A percentile compares a stretch with the other conserved stretches of the same genome.
phyloP scores from a whole-genome alignment of 2,329 filamentous ascomycete genomes.

The Emergomyces orientalis region DNA sequence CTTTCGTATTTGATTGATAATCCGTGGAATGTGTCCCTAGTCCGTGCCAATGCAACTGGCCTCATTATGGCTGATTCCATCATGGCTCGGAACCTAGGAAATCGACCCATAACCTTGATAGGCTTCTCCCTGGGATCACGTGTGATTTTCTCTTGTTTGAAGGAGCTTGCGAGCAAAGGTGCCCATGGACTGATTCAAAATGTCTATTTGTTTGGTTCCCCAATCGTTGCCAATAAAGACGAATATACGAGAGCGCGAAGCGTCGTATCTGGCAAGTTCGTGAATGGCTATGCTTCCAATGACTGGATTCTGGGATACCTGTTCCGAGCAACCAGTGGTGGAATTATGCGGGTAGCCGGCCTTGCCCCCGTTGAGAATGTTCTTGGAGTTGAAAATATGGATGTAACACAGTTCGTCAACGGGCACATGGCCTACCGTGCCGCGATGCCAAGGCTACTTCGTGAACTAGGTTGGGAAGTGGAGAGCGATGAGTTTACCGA shows the following conservation, averaged over 20 bases:
- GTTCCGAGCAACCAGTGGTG: slow-evolving; percentile 87
- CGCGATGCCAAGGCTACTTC: slow-evolving; percentile 79
- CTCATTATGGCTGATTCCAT: slow-evolving; percentile 90
- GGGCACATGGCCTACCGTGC: slow-evolving; percentile 96
- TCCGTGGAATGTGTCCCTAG: slow-evolving; percentile 93
- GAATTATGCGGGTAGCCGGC: slow-evolving; percentile 80
- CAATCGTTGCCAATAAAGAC: slow-evolving; percentile 81
- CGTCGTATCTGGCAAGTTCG: slow-evolving; percentile 84
- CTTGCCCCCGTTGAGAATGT: slow-evolving; percentile 65
- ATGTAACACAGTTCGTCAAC: slow-evolving; percentile 74
- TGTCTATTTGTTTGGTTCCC: slow-evolving; percentile 88
- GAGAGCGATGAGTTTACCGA: slow-evolving; percentile 91
- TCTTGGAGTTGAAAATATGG: slow-evolving; percentile 78
- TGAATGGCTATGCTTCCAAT: slow-evolving; percentile 88
- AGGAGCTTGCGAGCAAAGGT: slow-evolving; percentile 74
- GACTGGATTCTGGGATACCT: slow-evolving; percentile 97
- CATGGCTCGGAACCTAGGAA: slow-evolving; percentile 82
- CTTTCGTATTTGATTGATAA: slow-evolving; percentile 96
- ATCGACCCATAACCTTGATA: slow-evolving; percentile 82
- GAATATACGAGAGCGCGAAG: slow-evolving; percentile 73
- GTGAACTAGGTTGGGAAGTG: slow-evolving; percentile 82
- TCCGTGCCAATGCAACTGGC: slow-evolving; percentile 77
- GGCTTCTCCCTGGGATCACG: slow-evolving; percentile 89
- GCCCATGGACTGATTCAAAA: slow-evolving; percentile 86
- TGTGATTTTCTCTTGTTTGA: slow-evolving; percentile 85